Base-by-base conservation (phyloP, 1,284 basidiomycete species). In the Singerocomus inundabilis region DNA sequence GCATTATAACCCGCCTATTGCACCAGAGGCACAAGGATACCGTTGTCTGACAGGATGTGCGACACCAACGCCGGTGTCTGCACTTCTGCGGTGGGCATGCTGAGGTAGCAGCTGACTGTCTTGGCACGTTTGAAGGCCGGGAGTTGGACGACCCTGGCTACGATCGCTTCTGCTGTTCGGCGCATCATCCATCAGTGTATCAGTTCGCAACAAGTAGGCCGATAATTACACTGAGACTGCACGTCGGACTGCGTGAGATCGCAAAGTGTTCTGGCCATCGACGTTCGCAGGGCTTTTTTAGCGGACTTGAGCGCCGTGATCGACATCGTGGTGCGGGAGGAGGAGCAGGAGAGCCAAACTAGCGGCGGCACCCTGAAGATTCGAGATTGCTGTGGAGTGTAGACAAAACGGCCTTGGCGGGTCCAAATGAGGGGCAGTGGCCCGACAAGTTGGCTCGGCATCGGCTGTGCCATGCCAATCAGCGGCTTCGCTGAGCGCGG, bases 21-120 rank as follows among this genome's bases (percentile, higher is more conserved):
- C n/a, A n/a, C n/a, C n/a, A n/a, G n/a, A n/a, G n/a, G n/a, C n/a
- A n/a, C n/a, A n/a, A n/a, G n/a, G n/a, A 24, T 51, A 71, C 68
- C 57, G 9, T 18, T 44, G 56, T 69, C 55, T 18, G 56, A 51
- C 15, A 70, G 44, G 26, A 66, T 54, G 9, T 47, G 28, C 15
- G 53, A 43, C 5, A 66, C 45, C 40, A 90, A 60, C 1, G 62
- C 59, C 9, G 72, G 61, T 1, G 88, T 90, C 57, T 84, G 76
- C 35, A 83, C 71, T 59, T 91, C 88, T 9, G 77, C 84, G 10
- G 75, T 63, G 12, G 85, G 84, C 88, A 91, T 90, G 68, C 80
- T 89, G 40, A 91, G 71, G 63, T 85, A 91, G 66, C 88, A 91
- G 70, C 85, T 82, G 28, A 89, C 63, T 13, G 72, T 72, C 51